These are phyloP conservation scores for Macrophomina tecta DNA, from an alignment of 2,329 filamentous ascomycete species.

Conservation along the genomic window DNA sequence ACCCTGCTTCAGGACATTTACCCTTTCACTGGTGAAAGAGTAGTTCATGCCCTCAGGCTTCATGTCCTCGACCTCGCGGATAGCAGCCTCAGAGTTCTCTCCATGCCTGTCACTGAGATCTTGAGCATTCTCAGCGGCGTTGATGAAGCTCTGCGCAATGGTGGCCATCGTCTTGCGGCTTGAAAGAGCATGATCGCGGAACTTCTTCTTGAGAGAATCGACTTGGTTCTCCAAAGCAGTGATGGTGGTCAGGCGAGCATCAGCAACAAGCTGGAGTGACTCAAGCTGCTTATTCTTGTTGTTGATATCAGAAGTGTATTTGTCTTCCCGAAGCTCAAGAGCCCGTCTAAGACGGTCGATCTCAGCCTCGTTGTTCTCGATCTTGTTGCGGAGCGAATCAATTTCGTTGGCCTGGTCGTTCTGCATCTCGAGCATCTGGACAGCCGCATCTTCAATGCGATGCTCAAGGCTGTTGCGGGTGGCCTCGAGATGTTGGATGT, in stretches of 20 bases:
- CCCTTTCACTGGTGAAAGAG: slow-evolving; percentile 39
- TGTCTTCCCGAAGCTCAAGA: slow-evolving; percentile 32
- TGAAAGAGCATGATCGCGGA: slow-evolving; percentile 38
- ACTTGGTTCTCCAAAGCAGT: slow-evolving; percentile 39
- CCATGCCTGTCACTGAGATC: slow-evolving; percentile 30
- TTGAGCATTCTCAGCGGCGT: slow-evolving; percentile 38
- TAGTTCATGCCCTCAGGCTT: slow-evolving; percentile 42
- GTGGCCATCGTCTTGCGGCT: slow-evolving; percentile 41
- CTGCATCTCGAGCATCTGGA: slow-evolving; percentile 43
- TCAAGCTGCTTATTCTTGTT: slow-evolving; percentile 41
- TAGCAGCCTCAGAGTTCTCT: slow-evolving; percentile 4
- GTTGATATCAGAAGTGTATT: slow-evolving; percentile 37
- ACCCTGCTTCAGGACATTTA: slow-evolving; percentile 40
- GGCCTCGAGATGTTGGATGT: slow-evolving; percentile 35
- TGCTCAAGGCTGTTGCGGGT: slow-evolving; percentile 41
- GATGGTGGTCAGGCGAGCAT: slow-evolving; percentile 42
- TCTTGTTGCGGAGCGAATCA: slow-evolving; percentile 47
- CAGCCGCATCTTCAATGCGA: slow-evolving; percentile 43
- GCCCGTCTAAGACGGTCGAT: slow-evolving; percentile 44
- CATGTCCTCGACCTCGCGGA: slow-evolving; percentile 42
- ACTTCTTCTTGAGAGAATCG: slow-evolving; percentile 41
- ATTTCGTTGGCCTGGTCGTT: slow-evolving; percentile 42
- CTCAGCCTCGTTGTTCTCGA: slow-evolving; percentile 46
- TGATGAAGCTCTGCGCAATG: slow-evolving; percentile 37
- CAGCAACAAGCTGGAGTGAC: slow-evolving; percentile 43